phyloP scores from a whole-genome alignment of 2,329 filamentous ascomycete genomes.

The Aspergillus niger region DNA sequence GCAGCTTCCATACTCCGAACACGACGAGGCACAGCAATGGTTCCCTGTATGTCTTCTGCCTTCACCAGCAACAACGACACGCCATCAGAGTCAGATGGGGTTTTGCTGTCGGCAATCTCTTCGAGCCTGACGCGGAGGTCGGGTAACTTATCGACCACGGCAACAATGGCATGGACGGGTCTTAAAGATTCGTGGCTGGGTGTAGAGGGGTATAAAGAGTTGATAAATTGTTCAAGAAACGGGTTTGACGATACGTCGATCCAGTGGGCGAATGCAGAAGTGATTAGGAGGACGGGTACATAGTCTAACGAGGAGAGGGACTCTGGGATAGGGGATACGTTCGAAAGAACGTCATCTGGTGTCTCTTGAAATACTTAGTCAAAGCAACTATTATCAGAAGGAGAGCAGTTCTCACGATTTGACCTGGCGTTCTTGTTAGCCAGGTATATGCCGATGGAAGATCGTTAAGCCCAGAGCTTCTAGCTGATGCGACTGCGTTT shows the following conservation, averaged over 20 bases:
- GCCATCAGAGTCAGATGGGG: constrained; percentile 33
- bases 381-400: not conserved
- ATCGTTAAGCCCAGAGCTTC: constrained; percentile 2
- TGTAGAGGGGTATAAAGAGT: constrained; percentile 27
- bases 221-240: constrained; percentile 36
- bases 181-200: constrained; percentile 3
- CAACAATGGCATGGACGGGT: constrained; percentile 34
- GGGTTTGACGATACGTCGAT: constrained; percentile 31
- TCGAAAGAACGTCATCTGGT: constrained; percentile 33
- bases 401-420: constrained; percentile 27
- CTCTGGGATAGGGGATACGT: constrained; percentile 23
- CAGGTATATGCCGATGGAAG: constrained; percentile 34
- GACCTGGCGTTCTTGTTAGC: constrained; percentile 34
- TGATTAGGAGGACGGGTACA: constrained; percentile 40
- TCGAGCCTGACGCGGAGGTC: constrained; percentile 9
- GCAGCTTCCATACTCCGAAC: constrained; percentile 32
- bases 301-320: constrained; percentile 18
- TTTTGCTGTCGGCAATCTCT: not conserved
- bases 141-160: constrained; percentile 42
- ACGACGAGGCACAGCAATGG: constrained; percentile 29
- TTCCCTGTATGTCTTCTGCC: constrained; percentile 31
- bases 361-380: constrained; percentile 25
- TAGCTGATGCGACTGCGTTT: constrained; percentile 24
- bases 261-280: constrained; percentile 42
- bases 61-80: constrained; percentile 36